These are phyloP conservation scores for Starmera caribaea DNA, from an alignment of 805 yeast species.

Conservation along the genomic window DNA sequence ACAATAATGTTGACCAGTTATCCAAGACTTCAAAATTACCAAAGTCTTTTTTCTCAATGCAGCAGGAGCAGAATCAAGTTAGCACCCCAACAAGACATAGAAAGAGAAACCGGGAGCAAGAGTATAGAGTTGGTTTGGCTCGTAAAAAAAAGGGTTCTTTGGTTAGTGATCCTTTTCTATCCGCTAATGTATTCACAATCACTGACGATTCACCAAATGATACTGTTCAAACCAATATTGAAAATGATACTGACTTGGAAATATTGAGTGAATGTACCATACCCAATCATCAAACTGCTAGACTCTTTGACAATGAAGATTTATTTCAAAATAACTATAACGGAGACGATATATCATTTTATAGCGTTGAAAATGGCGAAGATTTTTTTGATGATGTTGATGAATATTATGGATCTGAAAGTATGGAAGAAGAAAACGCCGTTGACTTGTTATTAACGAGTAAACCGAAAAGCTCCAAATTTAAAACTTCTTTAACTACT, in stretches of 20 bases:
- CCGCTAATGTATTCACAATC: not conserved
- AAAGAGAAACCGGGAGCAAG: not conserved
- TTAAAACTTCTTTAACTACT: not conserved
- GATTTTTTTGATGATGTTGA: slow-evolving; percentile 1
- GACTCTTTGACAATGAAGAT: too few species aligned
- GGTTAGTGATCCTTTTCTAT: too few species aligned
- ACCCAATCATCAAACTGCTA: too few species aligned
- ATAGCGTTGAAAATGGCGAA: not conserved
- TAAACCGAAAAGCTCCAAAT: not conserved
- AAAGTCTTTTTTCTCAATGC: slow-evolving; percentile 12
- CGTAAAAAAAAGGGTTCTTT: not conserved
- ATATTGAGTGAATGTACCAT: too few species aligned
- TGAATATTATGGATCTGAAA: not conserved
- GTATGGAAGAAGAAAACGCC: not conserved
- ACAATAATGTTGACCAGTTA: slow-evolving; percentile 11
- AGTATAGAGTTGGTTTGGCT: slow-evolving; percentile 15
- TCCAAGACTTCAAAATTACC: slow-evolving; percentile 15
- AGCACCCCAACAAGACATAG: not conserved
- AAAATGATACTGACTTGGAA: not conserved
- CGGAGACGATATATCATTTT: not conserved
- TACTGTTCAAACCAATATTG: not conserved
- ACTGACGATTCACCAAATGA: not conserved
- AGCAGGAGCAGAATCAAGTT: not conserved
- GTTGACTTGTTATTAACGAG: not conserved
- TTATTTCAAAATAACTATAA: too few species aligned